phyloP scores from a whole-genome alignment of 176 grass and related monocot species.

The Canna indica region DNA sequence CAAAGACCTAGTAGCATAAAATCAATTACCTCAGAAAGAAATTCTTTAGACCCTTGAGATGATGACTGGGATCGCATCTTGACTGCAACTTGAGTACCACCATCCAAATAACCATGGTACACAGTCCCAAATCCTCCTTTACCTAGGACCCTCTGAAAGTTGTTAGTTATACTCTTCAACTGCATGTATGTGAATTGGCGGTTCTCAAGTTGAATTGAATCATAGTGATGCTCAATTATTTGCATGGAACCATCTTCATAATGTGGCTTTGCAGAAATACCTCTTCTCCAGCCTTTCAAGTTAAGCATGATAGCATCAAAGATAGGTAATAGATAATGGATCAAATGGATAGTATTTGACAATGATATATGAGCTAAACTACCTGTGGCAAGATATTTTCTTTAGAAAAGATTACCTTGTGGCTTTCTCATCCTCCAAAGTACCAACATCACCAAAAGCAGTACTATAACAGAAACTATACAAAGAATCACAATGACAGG shows the following conservation, averaged over 20 bases:
- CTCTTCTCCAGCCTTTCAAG: neutral
- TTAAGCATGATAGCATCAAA: neutral
- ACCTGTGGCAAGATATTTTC: neutral
- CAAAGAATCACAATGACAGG: conserved; percentile 9
- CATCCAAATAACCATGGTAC: neutral
- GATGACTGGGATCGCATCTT: neutral
- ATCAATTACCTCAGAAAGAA: conserved; percentile 1
- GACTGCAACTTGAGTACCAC: neutral
- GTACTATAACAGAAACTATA: neutral
- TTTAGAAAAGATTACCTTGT: neutral
- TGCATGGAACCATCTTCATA: neutral
- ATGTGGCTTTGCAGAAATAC: conserved; percentile 4
- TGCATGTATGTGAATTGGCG: neutral
- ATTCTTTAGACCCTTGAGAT: conserved; percentile 7
- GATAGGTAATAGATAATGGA: neutral
- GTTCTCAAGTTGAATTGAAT: neutral
- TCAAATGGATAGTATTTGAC: neutral
- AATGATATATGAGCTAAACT: neutral
- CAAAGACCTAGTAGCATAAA: neutral
- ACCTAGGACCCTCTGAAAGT: neutral
- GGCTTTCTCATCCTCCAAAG: neutral
- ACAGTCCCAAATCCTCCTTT: conserved; percentile 1
- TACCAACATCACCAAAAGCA: neutral
- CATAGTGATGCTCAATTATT: neutral
- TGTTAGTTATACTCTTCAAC: neutral